A percentile compares a stretch with the other conserved stretches of the same genome.
Conservation (phyloP, 2,329 filamentous ascomycete genomes). For the Neonectria magnoliae region DNA sequence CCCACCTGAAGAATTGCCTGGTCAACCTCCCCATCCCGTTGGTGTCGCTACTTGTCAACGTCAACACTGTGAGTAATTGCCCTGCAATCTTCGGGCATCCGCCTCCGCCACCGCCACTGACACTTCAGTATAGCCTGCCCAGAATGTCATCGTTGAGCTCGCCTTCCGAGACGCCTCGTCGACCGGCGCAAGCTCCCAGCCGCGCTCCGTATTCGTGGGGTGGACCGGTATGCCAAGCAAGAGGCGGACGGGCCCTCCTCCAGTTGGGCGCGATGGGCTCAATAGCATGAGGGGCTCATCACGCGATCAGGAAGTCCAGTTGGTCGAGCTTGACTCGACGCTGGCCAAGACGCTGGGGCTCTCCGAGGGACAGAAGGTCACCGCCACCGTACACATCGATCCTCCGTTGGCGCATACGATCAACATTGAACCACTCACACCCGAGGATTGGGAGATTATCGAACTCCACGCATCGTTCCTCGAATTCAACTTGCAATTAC, state of each 20-base stretch:
- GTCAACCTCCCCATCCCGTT: conserved; percentile 90
- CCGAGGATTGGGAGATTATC: conserved; percentile 99
- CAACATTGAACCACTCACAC: conserved; percentile 94
- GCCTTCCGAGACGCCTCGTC: conserved; percentile 70
- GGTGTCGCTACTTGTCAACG: conserved; percentile 84
- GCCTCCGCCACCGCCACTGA: conserved; percentile 31
- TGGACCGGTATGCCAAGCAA: conserved; percentile 99
- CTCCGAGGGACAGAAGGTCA: conserved; percentile 82
- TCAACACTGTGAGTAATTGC: conserved; percentile 78
- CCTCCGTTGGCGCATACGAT: conserved; percentile 92
- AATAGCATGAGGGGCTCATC: conserved; percentile 65
- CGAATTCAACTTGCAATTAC: conserved; percentile 90
- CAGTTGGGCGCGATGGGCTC: conserved; percentile 79
- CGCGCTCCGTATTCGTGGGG: conserved; percentile 84
- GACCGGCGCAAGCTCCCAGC: conserved; percentile 57
- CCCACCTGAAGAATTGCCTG: conserved; percentile 92
- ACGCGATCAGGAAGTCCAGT: conserved; percentile 78
- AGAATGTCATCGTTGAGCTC: conserved; percentile 96
- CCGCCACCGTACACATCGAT: conserved; percentile 80
- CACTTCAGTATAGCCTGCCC: conserved; percentile 71
- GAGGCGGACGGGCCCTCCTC: conserved; percentile 76
- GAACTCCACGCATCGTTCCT: conserved; percentile 96
- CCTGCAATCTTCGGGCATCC: not conserved
- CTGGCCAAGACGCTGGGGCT: conserved; percentile 82
- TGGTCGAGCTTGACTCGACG: conserved; percentile 88